Base-by-base conservation (phyloP, 768 basidiomycete species). In the Hericium alpestre region DNA sequence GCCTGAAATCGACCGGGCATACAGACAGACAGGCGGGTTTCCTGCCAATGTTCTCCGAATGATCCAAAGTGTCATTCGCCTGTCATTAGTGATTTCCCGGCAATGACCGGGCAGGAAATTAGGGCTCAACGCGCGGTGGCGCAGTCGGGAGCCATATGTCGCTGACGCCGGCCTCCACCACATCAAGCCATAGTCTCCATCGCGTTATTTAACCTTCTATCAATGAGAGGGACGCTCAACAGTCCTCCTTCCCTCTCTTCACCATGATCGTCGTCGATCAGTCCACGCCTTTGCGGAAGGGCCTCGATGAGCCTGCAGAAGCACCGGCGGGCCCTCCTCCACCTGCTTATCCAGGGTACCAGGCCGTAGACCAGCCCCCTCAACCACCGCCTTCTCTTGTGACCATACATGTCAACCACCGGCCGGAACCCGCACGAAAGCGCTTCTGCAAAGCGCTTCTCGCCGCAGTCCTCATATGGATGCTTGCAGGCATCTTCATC, bases 361-460 rank as follows among this genome's bases (percentile, higher is more conserved):
- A 54, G 49, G 49, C 49, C 23, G n/a, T 46, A 46, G 51, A 38
- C 46, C 48, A 56, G 22, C 16, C 8, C 55, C 13, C 58, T 40
- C 50, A 39, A n/a, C 23, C 37, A 54, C 51, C 23, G 5, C 55
- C 46, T 6, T 22, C 16, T 38, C 38, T 51, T 15, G 40, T 18
- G 6, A 22, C 13, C 13, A n/a, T 27, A 1, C 38, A 32, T 8
- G 11, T 16, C 38, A 13, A 27, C 32, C 15, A 18, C 40, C 52
- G 18, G 38, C 52, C 32, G 20, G 48, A 57, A 38, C 43, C 59
- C 3, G 38, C 65, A 1, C 43, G 32, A 40, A 48, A 48, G 27
- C 61, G 69, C 25, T 70, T 70, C 57, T 53, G 61, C 59, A 65
- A 61, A 52, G 69, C 68, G 2, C 61, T 70, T 22, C 38, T 54